Conservation (phyloP, 345 rosid species). For the Punica granatum region DNA sequence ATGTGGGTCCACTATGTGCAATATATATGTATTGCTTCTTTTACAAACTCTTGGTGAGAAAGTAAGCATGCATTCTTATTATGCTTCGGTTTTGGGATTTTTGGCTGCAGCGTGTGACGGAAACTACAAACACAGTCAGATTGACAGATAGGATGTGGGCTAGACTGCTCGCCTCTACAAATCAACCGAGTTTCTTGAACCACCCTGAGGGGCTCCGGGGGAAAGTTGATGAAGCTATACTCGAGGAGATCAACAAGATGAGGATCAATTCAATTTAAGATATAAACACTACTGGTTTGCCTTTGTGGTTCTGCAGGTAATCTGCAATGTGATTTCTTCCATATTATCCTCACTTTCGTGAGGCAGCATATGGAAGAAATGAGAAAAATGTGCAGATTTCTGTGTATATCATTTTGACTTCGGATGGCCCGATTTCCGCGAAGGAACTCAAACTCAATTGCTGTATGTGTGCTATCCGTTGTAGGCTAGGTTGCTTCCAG, state of each 20-base stretch:
- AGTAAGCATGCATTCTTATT: neutral
- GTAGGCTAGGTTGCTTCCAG: no score
- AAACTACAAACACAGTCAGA: constrained; percentile 63
- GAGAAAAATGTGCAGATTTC: no score
- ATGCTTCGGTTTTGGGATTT: neutral
- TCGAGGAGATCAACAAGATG: constrained; percentile 33
- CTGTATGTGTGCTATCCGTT: no score
- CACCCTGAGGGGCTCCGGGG: constrained; percentile 25
- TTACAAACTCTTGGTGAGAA: neutral
- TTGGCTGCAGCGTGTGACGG: constrained; percentile 65
- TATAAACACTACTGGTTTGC: neutral
- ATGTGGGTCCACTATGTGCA: no score
- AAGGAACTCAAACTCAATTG: no score
- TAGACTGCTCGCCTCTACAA: constrained; percentile 88
- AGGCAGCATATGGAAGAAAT: no score
- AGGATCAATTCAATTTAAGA: constrained; percentile 30
- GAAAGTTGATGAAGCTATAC: constrained; percentile 20
- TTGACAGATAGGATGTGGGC: constrained; percentile 97
- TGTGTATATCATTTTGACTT: no score
- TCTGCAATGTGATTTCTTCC: no score
- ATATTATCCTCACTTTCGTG: no score
- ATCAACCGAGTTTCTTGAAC: constrained; percentile 80
- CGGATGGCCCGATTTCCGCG: no score
- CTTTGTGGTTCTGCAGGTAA: no score
- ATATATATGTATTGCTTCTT: no score